Evolutionary conservation across 805 yeast species (phyloP), one percentile per base, ranked within the genome.

Genomic region (Hagleromyces aurorensis): DNA sequence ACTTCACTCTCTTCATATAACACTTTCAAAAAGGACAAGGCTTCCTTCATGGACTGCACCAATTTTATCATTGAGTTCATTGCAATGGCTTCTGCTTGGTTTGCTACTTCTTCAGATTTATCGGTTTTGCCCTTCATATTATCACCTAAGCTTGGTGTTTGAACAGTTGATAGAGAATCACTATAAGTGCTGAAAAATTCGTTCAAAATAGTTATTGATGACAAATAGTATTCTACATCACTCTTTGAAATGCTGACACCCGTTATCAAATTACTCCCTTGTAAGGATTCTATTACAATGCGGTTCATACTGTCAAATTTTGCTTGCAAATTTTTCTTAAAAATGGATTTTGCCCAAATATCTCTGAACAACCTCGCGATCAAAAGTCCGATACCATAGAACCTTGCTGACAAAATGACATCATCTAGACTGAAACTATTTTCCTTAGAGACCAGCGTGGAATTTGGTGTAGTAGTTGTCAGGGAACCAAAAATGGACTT

Each of bases 11-110:
- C 95, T 43, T 85, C 93, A 38, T 78, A 67, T 34, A 91, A 62
- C 6, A 89, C 81, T 57, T 80, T 71, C 39, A 91, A 62, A 52
- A 91, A 91, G 2, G 96, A 85, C 18, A 89, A 64, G 0, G 94
- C 94, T 57, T 91, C 97, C 44, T 84, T 83, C 57, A 85, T 75
- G 5, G 84, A 75, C 32, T 71, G 73, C 33, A 87, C 68, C 7
- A 87, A 70, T 46, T 81, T 77, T 25, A 83, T 65, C 21, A 91
- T 60, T 0, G 96, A 75, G 16, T 77, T 75, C 41, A 89, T 72
- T 5, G 94, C 95, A 46, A 85, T 76, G 46, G 84, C 86, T 52
- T 91, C 98, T 1, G 95, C 94, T 56, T 91, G 87, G 32, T 74
- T 62, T 24, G 86, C 78, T 23, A 80, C 74, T 41, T 81, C 89